Evolutionary conservation across 306 rosid genomes (phyloP).

Genomic region (Betula pendula): DNA sequence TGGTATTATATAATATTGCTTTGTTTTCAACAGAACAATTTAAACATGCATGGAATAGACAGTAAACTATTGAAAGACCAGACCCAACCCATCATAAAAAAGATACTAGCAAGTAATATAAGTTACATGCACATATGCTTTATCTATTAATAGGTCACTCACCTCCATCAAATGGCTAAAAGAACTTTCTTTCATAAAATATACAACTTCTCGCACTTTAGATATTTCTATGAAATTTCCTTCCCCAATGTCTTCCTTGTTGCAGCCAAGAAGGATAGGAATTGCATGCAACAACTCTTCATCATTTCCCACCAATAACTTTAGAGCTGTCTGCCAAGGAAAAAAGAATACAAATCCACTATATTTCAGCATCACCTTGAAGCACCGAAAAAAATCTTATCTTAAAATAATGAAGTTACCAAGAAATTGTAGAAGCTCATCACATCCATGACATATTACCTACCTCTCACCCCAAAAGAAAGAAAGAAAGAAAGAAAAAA

Average conservation of each 20-base stretch:
- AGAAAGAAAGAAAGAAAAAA: background rate
- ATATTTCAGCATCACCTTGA: constrained; percentile 16
- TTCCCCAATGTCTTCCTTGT: constrained; percentile 41
- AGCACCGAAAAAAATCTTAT: constrained; percentile 4
- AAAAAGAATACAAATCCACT: constrained; percentile 14
- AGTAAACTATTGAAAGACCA: background rate
- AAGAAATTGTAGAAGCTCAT: constrained; percentile 15
- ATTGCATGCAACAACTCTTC: constrained; percentile 63
- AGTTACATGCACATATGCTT: constrained; percentile 7
- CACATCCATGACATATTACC: constrained; percentile 1
- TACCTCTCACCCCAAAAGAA: constrained; percentile 1
- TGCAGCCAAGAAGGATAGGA: constrained; percentile 75
- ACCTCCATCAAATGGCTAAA: constrained; percentile 98
- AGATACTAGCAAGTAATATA: background rate
- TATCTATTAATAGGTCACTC: constrained; percentile 22
- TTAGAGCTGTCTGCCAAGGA: constrained; percentile 69
- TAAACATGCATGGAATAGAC: background rate
- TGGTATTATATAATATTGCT: background rate
- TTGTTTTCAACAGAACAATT: constrained; percentile 2
- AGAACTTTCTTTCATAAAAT: constrained; percentile 65
- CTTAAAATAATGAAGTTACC: constrained; percentile 9
- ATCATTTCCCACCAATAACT: constrained; percentile 65
- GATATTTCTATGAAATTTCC: constrained; percentile 42
- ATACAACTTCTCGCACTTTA: constrained; percentile 35
- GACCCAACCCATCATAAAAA: background rate